Conservation (phyloP, 345 rosid species). For the Ailanthus altissimus region DNA sequence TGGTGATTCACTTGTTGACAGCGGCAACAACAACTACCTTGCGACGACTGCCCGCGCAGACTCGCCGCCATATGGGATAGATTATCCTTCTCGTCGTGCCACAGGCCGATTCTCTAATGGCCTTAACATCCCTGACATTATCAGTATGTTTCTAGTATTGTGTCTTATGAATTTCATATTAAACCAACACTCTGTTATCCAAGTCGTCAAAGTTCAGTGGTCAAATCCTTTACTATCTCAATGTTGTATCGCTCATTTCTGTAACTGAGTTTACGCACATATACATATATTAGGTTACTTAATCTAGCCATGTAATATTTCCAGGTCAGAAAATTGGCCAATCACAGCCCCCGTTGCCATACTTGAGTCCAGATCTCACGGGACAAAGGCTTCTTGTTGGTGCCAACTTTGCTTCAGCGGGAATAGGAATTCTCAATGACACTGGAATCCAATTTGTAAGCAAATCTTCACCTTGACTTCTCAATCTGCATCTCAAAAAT, state of each 20-base stretch:
- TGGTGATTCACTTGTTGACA: constrained; percentile 82
- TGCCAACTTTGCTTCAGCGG: constrained; percentile 93
- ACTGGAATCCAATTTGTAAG: constrained; percentile 67
- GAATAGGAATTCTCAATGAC: constrained; percentile 73
- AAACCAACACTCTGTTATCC: no score
- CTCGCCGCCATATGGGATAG: constrained; percentile 72
- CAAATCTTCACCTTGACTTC: not conserved
- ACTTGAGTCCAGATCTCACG: constrained; percentile 64
- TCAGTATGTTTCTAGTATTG: constrained; percentile 35
- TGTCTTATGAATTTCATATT: not conserved
- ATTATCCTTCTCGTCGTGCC: constrained; percentile 58
- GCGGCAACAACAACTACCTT: constrained; percentile 74
- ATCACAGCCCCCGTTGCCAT: constrained; percentile 60
- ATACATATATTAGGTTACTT: no score
- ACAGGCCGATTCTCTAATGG: constrained; percentile 84
- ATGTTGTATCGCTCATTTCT: no score
- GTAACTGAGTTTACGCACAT: no score
- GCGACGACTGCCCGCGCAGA: constrained; percentile 75
- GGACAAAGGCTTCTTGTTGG: constrained; percentile 61
- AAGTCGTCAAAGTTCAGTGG: no score
- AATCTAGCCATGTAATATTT: not conserved
- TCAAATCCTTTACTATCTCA: no score
- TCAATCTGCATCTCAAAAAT: not conserved
- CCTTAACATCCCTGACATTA: constrained; percentile 68
- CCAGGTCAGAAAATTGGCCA: constrained; percentile 58